Conservation (phyloP, 495 filamentous ascomycete species). For the Xylaria intraflava region DNA sequence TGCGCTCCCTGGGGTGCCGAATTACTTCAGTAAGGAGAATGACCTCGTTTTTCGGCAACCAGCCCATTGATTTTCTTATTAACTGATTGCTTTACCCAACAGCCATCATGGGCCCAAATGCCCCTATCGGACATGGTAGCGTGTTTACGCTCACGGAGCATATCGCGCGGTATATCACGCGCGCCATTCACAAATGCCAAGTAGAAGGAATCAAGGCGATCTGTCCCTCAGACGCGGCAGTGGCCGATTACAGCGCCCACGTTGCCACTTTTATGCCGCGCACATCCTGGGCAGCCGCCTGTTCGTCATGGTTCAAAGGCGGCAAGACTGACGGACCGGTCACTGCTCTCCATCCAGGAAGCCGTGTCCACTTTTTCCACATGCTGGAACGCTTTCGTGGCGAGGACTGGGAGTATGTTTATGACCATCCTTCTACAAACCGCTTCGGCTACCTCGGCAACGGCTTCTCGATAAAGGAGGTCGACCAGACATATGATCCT, state of each 20-base stretch:
- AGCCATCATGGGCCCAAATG: constrained; percentile 46
- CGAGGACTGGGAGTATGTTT: constrained; percentile 46
- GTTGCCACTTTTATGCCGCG: constrained; percentile 41
- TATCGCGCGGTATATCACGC: constrained; percentile 40
- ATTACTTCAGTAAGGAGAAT: constrained; percentile 40
- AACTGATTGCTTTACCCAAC: constrained; percentile 5
- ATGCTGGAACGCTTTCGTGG: constrained; percentile 41
- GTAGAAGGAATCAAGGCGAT: constrained; percentile 37
- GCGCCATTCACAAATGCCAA: constrained; percentile 40
- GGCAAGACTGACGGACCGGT: constrained; percentile 39
- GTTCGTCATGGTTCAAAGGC: constrained; percentile 47
- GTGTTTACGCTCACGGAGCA: constrained; percentile 44
- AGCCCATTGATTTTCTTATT: constrained; percentile 6
- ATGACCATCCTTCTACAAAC: constrained; percentile 29
- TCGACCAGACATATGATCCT: constrained; percentile 28
- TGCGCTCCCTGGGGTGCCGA: constrained; percentile 39
- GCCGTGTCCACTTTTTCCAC: constrained; percentile 46
- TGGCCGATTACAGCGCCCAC: constrained; percentile 42
- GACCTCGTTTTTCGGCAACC: background rate
- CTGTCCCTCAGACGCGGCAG: constrained; percentile 32
- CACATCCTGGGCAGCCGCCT: constrained; percentile 38
- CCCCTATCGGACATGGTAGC: constrained; percentile 43
- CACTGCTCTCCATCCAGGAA: constrained; percentile 43
- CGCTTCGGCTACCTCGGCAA: constrained; percentile 44
- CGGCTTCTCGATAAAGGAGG: constrained; percentile 40